A percentile compares a stretch with the other conserved stretches of the same genome.
Evolutionary conservation across 345 rosid genomes (phyloP).

Genomic region (Citrus australasica): DNA sequence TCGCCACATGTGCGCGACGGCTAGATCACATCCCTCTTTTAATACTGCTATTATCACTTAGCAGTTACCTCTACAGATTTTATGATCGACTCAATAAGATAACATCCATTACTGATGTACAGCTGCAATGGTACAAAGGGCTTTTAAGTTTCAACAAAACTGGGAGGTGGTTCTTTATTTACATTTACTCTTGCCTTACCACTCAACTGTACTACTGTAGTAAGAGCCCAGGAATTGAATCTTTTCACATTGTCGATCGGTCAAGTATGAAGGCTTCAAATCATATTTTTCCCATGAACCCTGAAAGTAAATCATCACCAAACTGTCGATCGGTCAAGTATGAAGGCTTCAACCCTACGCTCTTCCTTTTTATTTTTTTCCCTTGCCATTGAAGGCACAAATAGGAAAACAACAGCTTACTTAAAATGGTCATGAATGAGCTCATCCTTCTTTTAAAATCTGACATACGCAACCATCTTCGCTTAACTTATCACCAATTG

Average conservation of each 20-base stretch:
- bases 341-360: not conserved
- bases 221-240: not conserved
- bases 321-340: too few relatives aligned
- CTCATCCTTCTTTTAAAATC: not conserved
- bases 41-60: too few relatives aligned
- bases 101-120: not conserved
- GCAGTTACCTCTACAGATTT: too few relatives aligned
- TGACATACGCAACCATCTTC: not conserved
- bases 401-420: constrained; percentile 7
- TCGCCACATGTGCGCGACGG: too few relatives aligned
- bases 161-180: constrained; percentile 8
- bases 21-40: too few relatives aligned
- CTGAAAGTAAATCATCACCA: not conserved
- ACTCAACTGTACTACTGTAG: not conserved
- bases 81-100: too few relatives aligned
- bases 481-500: not conserved
- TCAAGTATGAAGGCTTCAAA: not conserved
- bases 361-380: not conserved
- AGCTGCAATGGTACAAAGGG: not conserved
- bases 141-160: not conserved
- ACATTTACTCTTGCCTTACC: not conserved
- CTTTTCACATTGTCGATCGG: constrained; percentile 5
- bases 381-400: constrained; percentile 24
- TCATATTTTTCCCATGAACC: constrained; percentile 17
- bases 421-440: not conserved